phyloP scores from a whole-genome alignment of 2,329 filamentous ascomycete genomes.

The Rhinocladiella similis region DNA sequence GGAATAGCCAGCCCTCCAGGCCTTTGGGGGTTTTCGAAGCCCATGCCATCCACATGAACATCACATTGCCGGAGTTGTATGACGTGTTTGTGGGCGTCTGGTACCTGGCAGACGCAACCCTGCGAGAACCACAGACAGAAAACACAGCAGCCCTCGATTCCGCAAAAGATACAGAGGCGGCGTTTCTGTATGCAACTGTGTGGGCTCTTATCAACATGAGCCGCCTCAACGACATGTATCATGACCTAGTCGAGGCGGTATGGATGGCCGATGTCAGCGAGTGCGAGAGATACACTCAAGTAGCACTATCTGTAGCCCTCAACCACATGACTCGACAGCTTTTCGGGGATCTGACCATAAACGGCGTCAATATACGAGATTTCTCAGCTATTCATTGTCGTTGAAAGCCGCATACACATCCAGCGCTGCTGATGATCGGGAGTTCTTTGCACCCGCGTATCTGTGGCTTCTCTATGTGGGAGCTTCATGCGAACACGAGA shows the following conservation, averaged over 20 bases:
- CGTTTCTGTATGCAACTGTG: not conserved
- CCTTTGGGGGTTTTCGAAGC: no score
- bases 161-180: not conserved
- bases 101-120: no score
- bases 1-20: no score
- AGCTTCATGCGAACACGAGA: constrained; percentile 1
- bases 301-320: not conserved
- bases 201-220: not conserved
- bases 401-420: no score
- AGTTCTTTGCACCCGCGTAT: not conserved
- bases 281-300: not conserved
- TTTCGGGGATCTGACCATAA: not conserved
- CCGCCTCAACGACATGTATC: constrained; percentile 5
- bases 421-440: no score
- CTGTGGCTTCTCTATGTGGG: constrained; percentile 1
- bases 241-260: constrained; percentile 2
- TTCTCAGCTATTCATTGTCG: no score
- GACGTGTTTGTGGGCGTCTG: no score
- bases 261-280: not conserved
- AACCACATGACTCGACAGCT: constrained; percentile 3
- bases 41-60: no score
- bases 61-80: no score
- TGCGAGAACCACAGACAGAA: no score
- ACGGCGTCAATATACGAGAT: no score
- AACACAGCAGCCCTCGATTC: no score